Evolutionary conservation across 2,329 filamentous ascomycete genomes (phyloP), one percentile per base, ranked within the genome.

Genomic region (Cytospora paraplurivora): DNA sequence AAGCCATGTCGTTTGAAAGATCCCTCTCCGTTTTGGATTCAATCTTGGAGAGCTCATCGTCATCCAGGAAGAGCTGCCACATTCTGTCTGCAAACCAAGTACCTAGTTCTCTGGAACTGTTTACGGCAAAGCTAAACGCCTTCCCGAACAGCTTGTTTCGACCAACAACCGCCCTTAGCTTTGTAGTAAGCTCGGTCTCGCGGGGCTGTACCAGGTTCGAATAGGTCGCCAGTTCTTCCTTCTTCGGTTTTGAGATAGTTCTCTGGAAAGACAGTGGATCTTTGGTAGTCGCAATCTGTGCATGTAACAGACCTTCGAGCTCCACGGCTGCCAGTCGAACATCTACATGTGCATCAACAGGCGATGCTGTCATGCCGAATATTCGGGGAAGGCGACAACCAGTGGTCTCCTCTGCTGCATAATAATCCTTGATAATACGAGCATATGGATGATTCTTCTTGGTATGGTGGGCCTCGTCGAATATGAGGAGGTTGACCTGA

Each of bases 351-450:
- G 91, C 87, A 76, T 98, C 93, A 3, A 97, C 89, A 0, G 95
- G 95, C 0, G 95, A 98, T 8, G 95, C 95, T 1, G 95, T 99
- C 94, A 98, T 97, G 33, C 94, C 94, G 68, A 99, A 90, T 21
- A 99, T 88, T 44, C 88, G 89, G 4, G 95, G 95, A 5, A 87
- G 82, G 7, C 59, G 54, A 53, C 54, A 12, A 12, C 17, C 21
- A 17, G 15, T 27, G 1, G 38, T 27, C 55, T 76, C 77, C 0
- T 72, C 69, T 0, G 73, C 67, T 0, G 80, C 76, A 71, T 97
- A 98, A 69, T 91, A 93, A 64, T 96, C 90, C 70, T 91, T 93
- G 76, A 99, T 91, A 64, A 99, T 95, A 34, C 86, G 84, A 21
- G 94, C 92, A 72, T 97, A 99, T 0, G 92, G 84, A 71, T 99